phyloP scores from a whole-genome alignment of 2,329 filamentous ascomycete genomes.

The Talaromyces sp. region DNA sequence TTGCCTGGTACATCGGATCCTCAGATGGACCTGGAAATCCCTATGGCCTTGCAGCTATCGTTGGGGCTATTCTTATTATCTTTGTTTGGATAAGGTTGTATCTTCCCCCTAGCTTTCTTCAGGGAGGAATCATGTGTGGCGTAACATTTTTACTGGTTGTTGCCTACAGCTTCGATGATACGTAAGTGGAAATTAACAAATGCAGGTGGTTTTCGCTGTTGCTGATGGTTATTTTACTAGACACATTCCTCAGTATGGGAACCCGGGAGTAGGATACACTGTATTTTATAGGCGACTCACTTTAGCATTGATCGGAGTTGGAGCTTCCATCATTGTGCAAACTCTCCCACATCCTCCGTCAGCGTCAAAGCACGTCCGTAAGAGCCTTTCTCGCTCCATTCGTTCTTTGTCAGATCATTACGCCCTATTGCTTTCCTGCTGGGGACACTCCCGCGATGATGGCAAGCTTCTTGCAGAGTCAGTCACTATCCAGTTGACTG shows the following conservation, averaged over 20 bases:
- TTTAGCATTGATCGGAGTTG: conserved; percentile 42
- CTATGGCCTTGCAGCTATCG: conserved; percentile 44
- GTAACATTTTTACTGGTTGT: conserved; percentile 42
- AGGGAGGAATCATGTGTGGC: conserved; percentile 34
- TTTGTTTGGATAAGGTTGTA: conserved; percentile 34
- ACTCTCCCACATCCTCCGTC: conserved; percentile 45
- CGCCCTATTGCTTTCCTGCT: conserved; percentile 44
- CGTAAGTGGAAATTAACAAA: conserved; percentile 15
- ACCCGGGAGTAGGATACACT: conserved; percentile 43
- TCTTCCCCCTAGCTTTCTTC: conserved; percentile 22
- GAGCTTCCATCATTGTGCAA: conserved; percentile 41
- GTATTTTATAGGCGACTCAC: conserved; percentile 45
- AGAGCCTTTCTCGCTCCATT: conserved; percentile 41
- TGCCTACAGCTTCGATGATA: conserved; percentile 44
- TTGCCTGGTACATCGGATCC: conserved; percentile 49
- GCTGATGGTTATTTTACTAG: conserved; percentile 9
- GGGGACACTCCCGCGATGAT: conserved; percentile 25
- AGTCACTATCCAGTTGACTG: conserved; percentile 26
- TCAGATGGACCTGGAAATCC: conserved; percentile 45
- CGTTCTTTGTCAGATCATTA: conserved; percentile 45
- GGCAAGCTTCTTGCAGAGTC: conserved; percentile 13
- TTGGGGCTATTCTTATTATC: conserved; percentile 25
- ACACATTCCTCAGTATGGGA: conserved; percentile 40
- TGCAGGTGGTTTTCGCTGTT: background rate
- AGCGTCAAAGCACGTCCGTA: conserved; percentile 40